Conservation (phyloP, 805 yeast genomes). For the Pichia kluyveri region DNA sequence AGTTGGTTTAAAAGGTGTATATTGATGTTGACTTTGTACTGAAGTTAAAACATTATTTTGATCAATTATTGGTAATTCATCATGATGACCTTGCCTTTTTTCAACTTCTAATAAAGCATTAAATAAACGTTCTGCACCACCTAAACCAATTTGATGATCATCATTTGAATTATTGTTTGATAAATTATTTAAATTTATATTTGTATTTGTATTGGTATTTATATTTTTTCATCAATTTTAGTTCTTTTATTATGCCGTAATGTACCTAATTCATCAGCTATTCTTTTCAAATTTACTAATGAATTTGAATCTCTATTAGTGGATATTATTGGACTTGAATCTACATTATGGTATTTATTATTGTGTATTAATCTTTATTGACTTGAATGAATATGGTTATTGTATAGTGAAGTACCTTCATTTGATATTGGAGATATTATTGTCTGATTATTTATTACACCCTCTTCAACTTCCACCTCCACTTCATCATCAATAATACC, state of each 20-base stretch:
- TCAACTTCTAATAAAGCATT: constrained; percentile 11
- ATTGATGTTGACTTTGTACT: background rate
- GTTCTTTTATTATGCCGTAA: background rate
- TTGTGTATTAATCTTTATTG: too few relatives aligned
- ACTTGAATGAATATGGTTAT: too few relatives aligned
- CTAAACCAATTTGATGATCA: constrained; percentile 10
- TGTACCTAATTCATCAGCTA: constrained; percentile 7
- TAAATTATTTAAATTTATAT: background rate
- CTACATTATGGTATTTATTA: too few relatives aligned
- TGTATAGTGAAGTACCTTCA: too few relatives aligned
- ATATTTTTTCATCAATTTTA: background rate
- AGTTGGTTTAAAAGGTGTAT: background rate
- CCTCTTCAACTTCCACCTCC: too few relatives aligned
- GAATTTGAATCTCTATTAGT: background rate
- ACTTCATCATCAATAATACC: too few relatives aligned
- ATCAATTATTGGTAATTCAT: constrained; percentile 1
- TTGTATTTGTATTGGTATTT: background rate
- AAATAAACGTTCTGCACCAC: constrained; percentile 11
- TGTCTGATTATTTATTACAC: too few relatives aligned
- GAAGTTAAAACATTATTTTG: background rate
- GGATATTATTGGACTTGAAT: too few relatives aligned
- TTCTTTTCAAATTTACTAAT: constrained; percentile 8
- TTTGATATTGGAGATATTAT: too few relatives aligned
- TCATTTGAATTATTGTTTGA: background rate
- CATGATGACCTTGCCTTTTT: constrained; percentile 3